Evolutionary conservation across 202 grass and related monocot species (phyloP).

Genomic region (Dendrocalamus latiflorus): DNA sequence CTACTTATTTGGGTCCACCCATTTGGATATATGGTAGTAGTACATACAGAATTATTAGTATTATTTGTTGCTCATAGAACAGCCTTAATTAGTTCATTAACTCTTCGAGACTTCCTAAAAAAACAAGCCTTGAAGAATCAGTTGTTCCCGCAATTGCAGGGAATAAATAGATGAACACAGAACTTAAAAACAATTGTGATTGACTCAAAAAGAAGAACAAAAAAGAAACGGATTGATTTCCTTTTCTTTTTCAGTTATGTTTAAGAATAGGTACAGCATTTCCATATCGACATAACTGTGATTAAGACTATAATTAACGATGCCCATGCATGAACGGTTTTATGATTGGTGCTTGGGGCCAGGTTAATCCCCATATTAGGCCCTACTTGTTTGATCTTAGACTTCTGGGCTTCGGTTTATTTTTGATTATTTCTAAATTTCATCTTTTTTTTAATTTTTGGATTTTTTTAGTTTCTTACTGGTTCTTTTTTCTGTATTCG

Average conservation of each 20-base stretch:
- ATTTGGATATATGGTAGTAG: background rate
- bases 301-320: constrained; percentile 9
- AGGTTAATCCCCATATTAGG: constrained; percentile 16
- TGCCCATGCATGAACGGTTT: constrained; percentile 5
- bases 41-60: background rate
- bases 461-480: too few species aligned
- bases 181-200: background rate
- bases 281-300: constrained; percentile 3
- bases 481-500: too few species aligned
- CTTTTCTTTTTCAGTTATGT: background rate
- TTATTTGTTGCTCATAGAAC: background rate
- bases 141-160: background rate
- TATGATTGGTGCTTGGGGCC: background rate
- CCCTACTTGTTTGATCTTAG: too few species aligned
- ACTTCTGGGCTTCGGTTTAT: too few species aligned
- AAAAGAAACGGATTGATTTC: background rate
- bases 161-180: background rate
- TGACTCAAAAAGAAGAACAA: background rate
- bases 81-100: background rate
- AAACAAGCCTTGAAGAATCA: background rate
- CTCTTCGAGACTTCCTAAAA: background rate
- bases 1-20: background rate
- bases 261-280: background rate
- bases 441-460: too few species aligned
- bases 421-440: too few species aligned